phyloP scores from a whole-genome alignment of 345 rosid genomes.

The Citrus trifoliata region DNA sequence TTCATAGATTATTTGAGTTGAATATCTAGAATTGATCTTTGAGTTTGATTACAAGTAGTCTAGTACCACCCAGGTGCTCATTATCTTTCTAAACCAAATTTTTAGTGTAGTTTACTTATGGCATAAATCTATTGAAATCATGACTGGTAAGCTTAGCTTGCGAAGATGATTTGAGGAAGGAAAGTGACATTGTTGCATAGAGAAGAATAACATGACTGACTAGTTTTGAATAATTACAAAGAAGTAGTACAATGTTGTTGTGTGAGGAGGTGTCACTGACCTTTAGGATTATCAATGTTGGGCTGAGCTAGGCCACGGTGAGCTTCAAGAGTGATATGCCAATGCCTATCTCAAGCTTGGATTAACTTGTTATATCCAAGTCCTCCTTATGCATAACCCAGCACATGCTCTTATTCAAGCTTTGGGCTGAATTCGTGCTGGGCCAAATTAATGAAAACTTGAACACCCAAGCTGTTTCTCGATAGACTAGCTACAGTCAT shows the following conservation, averaged over 20 bases:
- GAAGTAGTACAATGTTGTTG: neutral
- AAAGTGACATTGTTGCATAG: neutral
- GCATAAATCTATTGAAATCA: neutral
- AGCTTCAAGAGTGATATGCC: neutral
- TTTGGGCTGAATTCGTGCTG: neutral
- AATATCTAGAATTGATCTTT: neutral
- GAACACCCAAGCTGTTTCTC: neutral
- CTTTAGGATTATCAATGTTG: neutral
- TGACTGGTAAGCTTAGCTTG: neutral
- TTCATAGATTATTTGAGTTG: neutral
- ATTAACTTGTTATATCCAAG: neutral
- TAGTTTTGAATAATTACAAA: neutral
- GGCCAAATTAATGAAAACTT: neutral
- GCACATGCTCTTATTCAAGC: neutral
- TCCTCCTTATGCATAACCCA: neutral
- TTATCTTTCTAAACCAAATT: neutral
- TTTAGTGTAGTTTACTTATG: neutral
- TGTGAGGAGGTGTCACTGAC: neutral
- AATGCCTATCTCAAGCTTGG: conserved; percentile 1
- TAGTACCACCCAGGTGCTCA: no score
- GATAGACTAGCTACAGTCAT: neutral
- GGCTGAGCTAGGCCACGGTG: neutral
- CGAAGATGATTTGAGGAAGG: neutral
- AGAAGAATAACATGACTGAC: neutral
- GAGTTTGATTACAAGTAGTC: neutral